Conservation (phyloP, 257 asterid species). For the Ehretia macrophylla region DNA sequence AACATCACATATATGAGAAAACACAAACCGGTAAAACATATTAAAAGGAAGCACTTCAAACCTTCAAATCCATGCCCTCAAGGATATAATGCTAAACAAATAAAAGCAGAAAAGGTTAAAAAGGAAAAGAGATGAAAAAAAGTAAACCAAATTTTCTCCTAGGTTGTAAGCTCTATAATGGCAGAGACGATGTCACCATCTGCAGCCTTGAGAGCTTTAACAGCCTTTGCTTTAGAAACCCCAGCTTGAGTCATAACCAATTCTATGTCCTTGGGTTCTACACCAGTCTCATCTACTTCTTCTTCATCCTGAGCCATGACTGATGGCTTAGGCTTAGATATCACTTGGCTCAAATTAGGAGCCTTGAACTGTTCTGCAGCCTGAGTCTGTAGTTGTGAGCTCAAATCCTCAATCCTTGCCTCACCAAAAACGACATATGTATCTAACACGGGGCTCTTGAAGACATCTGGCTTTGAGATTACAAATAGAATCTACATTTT, state of each 20-base stretch:
- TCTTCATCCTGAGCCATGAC: constrained; percentile 47
- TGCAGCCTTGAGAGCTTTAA: constrained; percentile 45
- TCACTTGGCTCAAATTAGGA: constrained; percentile 27
- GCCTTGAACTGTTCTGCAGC: constrained; percentile 65
- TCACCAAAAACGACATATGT: constrained; percentile 61
- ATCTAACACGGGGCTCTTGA: constrained; percentile 69
- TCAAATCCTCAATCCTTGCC: constrained; percentile 64
- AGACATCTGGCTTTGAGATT: constrained; percentile 67
- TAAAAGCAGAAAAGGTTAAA: background rate
- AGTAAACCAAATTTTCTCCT: constrained; percentile 12
- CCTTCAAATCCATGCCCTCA: constrained; percentile 14
- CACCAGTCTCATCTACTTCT: constrained; percentile 60
- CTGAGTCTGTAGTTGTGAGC: constrained; percentile 59
- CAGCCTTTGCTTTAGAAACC: constrained; percentile 43
- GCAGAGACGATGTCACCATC: constrained; percentile 63
- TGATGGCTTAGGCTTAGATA: constrained; percentile 36
- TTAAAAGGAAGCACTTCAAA: constrained; percentile 3
- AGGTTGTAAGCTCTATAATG: constrained; percentile 60
- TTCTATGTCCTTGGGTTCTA: constrained; percentile 60
- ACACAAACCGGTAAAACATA: background rate
- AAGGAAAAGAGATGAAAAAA: constrained; percentile 5
- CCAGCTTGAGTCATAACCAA: constrained; percentile 60
- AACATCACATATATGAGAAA: background rate
- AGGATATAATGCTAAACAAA: background rate
- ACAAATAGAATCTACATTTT: constrained; percentile 43